These are phyloP conservation scores for Pestalotiopsis sp. DNA, from an alignment of 2,329 filamentous ascomycete genomes.

Conservation along the genomic window DNA sequence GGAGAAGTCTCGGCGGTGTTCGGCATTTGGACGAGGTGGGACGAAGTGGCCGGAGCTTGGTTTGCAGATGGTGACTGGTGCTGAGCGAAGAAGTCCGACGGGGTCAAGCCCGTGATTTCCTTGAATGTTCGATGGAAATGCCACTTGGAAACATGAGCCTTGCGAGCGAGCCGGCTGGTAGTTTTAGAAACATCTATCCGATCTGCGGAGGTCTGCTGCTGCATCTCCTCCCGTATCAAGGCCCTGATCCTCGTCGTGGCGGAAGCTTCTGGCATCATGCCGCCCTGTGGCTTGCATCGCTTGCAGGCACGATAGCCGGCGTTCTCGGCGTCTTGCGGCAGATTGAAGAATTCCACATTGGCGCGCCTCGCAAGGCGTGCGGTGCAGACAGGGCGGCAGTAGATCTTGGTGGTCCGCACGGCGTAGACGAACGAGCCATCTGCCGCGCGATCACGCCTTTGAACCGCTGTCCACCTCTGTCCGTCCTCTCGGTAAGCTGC, in stretches of 20 bases:
- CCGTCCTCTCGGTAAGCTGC: background rate
- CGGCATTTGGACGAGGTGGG: background rate
- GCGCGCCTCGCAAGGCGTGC: conserved; percentile 60
- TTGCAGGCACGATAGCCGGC: conserved; percentile 27
- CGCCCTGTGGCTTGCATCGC: conserved; percentile 20
- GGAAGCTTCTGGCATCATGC: conserved; percentile 4
- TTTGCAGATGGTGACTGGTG: background rate
- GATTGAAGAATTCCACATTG: conserved; percentile 58
- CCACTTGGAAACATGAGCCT: conserved; percentile 10
- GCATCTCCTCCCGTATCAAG: background rate
- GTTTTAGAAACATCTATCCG: background rate
- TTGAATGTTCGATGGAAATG: conserved; percentile 12
- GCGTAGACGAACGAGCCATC: conserved; percentile 39
- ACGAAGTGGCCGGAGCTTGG: background rate
- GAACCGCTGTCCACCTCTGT: background rate
- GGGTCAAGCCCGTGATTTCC: conserved; percentile 1
- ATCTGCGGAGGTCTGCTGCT: background rate
- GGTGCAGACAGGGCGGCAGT: conserved; percentile 62
- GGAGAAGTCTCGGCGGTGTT: background rate
- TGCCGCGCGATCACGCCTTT: background rate
- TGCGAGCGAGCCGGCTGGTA: background rate
- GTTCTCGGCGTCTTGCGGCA: conserved; percentile 40
- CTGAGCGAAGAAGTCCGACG: background rate
- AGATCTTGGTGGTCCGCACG: conserved; percentile 47
- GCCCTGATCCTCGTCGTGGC: background rate